phyloP scores from a whole-genome alignment of 768 basidiomycete genomes.

The Mycena alexandri region DNA sequence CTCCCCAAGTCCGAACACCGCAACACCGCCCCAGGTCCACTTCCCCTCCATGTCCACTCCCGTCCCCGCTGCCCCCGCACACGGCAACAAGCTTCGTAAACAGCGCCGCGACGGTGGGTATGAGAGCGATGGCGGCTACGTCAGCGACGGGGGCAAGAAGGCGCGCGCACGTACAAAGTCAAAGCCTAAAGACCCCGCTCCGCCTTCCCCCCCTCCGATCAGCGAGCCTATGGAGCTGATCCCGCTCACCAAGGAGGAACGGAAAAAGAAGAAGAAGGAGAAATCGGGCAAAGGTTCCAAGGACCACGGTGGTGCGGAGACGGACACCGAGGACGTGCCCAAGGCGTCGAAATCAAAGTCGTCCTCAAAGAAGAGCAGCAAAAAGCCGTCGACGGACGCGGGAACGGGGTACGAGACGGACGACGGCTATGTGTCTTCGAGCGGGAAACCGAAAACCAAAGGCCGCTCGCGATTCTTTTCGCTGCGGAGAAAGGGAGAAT shows the following conservation, averaged over 20 bases:
- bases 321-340: conserved; percentile 31
- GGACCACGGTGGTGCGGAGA: conserved; percentile 37
- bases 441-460: conserved; percentile 48
- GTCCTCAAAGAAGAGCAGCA: conserved; percentile 40
- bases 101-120: conserved; percentile 55
- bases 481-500: conserved; percentile 52
- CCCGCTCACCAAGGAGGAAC: conserved; percentile 39
- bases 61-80: not conserved
- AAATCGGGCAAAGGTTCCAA: conserved; percentile 37
- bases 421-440: conserved; percentile 41
- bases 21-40: conserved; percentile 16
- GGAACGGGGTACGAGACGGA: conserved; percentile 44
- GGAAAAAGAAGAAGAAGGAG: conserved; percentile 35
- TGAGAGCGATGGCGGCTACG: conserved; percentile 66
- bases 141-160: conserved; percentile 55
- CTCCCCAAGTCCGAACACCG: not conserved
- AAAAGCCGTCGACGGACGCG: conserved; percentile 21
- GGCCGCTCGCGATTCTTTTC: conserved; percentile 55
- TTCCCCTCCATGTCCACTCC: conserved; percentile 14
- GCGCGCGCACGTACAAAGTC: conserved; percentile 41
- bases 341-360: conserved; percentile 18
- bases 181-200: conserved; percentile 42
- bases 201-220: conserved; percentile 37
- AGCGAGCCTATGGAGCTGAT: conserved; percentile 40
- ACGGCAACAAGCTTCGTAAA: conserved; percentile 31